phyloP scores from a whole-genome alignment of 2,329 filamentous ascomycete species.

The Leptographium procerum region DNA sequence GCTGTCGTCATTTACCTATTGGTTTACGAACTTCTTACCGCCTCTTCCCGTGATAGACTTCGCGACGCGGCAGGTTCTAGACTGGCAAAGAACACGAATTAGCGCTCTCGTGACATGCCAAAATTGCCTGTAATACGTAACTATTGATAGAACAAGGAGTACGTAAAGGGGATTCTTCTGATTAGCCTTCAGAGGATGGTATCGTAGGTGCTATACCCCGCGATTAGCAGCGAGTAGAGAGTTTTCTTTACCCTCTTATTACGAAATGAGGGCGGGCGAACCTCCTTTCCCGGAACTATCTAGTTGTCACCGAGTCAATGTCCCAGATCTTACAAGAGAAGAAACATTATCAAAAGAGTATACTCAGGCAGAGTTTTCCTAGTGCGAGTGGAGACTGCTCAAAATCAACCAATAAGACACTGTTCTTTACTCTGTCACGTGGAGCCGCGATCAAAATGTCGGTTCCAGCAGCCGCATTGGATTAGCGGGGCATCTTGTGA shows the following conservation, averaged over 20 bases:
- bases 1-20: not conserved
- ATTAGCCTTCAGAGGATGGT: not conserved
- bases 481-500: not conserved
- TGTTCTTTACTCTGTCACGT: too few relatives aligned
- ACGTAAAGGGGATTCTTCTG: constrained; percentile 6
- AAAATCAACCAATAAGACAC: too few relatives aligned
- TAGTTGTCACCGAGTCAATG: too few relatives aligned
- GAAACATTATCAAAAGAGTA: too few relatives aligned
- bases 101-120: not conserved
- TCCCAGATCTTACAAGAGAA: too few relatives aligned
- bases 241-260: constrained; percentile 21
- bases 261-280: constrained; percentile 1
- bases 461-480: not conserved
- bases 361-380: too few relatives aligned
- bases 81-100: not conserved
- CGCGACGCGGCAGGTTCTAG: not conserved
- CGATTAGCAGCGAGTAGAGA: constrained; percentile 8
- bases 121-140: not conserved
- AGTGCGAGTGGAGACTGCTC: too few relatives aligned
- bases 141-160: not conserved
- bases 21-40: not conserved
- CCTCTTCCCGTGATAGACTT: not conserved
- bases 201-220: constrained; percentile 9
- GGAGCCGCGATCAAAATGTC: too few relatives aligned
- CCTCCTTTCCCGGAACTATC: not conserved